Evolutionary conservation across 2,329 filamentous ascomycete species (phyloP), one percentile per base, ranked within the genome.

Genomic region (Paraphaeosphaeria minitans): DNA sequence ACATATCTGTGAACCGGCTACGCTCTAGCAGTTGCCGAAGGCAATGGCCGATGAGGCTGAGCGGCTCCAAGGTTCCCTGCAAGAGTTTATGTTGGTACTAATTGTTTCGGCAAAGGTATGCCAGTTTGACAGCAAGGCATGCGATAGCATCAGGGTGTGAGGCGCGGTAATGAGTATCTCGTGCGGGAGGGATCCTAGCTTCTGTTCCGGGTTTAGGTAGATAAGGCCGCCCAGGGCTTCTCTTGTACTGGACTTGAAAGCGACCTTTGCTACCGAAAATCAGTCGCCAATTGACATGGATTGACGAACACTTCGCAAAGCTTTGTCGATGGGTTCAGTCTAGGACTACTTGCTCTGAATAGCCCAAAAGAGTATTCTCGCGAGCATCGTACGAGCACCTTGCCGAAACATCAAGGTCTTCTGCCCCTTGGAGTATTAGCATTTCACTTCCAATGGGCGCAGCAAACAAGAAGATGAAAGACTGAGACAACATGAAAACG

Each of bases 131-230:
- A 24, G 12, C 29, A 21, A 39, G n/a, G 33, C 24, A 39, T 9
- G 31, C 21, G 31, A 24, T 39, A 39, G 47, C 33, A 37, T 50
- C 19, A 50, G n/a, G 4, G 16, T 39, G 19, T 22, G 31, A 37
- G 22, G 43, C 27, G 27, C 22, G 43, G 22, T 46, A 16, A 27
- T 16, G 41, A 13, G 9, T 1, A 12, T 50, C 31, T 50, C 47
- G 47, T 29, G 47, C 47, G 47, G 31, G n/a, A 50, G 21, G 19
- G 5, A 46, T 50, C 10, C 10, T 22, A 39, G 37, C 47, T 50
- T 35, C 47, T 50, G 12, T 39, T 50, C 47, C 24, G 12, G 47
- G 47, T 22, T 50, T 50, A 50, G 47, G 19, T 50, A 50, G 47
- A n/a, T 50, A 50, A 50, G 47, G 47, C 47, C 7, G 47, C 19